Conservation (phyloP, 2,329 filamentous ascomycete genomes). For the Diaporthe destruens region DNA sequence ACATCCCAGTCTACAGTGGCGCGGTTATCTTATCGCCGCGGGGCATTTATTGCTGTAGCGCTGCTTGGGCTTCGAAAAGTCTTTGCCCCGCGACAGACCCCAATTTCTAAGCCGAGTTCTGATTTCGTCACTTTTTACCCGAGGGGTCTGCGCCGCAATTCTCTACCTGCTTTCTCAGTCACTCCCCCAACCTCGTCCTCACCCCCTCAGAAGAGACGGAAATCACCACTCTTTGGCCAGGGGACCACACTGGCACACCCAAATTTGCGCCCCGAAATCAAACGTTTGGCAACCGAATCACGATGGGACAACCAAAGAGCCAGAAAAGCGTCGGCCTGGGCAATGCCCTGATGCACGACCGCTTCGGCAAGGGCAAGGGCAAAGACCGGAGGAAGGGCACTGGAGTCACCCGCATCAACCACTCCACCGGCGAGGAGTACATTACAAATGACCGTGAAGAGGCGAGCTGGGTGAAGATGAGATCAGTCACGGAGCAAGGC, state of each 20-base stretch:
- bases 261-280: not conserved
- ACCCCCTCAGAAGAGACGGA: not conserved
- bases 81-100: constrained; percentile 45
- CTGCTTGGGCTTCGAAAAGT: constrained; percentile 30
- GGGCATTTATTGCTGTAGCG: constrained; percentile 3
- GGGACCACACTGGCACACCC: not conserved
- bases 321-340: constrained; percentile 96
- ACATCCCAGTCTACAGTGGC: constrained; percentile 21
- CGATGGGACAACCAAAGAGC: constrained; percentile 81
- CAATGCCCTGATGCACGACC: constrained; percentile 98
- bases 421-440: constrained; percentile 88
- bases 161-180: not conserved
- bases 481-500: constrained; percentile 96
- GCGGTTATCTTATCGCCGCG: constrained; percentile 38
- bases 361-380: constrained; percentile 94
- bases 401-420: constrained; percentile 75
- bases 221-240: not conserved
- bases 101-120: constrained; percentile 42
- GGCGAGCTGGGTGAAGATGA: constrained; percentile 99
- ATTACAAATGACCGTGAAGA: constrained; percentile 92
- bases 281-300: constrained; percentile 45
- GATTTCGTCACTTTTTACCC: constrained; percentile 16
- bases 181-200: not conserved
- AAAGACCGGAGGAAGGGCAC: constrained; percentile 78
- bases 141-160: not conserved